Conservation (phyloP, 345 rosid genomes). For the Citrus sinensis region DNA sequence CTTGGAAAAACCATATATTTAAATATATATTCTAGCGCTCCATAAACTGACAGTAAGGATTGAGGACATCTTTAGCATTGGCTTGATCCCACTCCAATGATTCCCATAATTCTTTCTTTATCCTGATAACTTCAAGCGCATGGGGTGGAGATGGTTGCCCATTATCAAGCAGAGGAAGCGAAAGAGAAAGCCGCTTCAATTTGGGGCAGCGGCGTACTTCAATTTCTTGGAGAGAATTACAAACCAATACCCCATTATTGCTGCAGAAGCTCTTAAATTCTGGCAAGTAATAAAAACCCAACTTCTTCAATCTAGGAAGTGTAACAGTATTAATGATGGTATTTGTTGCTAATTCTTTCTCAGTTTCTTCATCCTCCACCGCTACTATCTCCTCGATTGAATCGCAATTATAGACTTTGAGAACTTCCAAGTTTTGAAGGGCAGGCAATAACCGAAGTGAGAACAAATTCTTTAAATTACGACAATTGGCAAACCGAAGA, state of each 20-base stretch:
- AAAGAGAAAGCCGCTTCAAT: neutral
- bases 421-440: too few relatives aligned
- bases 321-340: too few relatives aligned
- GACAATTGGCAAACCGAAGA: rapidly evolving
- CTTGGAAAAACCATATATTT: too few relatives aligned
- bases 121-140: neutral
- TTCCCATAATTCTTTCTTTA: neutral
- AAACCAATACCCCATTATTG: neutral
- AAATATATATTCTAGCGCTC: too few relatives aligned
- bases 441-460: too few relatives aligned
- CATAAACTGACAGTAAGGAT: neutral
- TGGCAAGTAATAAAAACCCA: rapidly evolving
- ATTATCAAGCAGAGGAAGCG: neutral
- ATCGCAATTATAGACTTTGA: rapidly evolving
- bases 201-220: rapidly evolving
- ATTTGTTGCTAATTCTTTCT: neutral
- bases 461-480: neutral
- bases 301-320: neutral
- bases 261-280: neutral
- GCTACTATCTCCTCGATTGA: neutral
- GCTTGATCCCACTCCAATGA: neutral
- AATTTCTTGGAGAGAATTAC: neutral
- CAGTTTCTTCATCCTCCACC: neutral
- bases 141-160: neutral
- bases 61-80: neutral